Percentiles rank a stretch among this genome's conserved stretches.
Evolutionary conservation across 2,329 filamentous ascomycete genomes (phyloP).

Genomic region (Pseudogymnoascus sp.): DNA sequence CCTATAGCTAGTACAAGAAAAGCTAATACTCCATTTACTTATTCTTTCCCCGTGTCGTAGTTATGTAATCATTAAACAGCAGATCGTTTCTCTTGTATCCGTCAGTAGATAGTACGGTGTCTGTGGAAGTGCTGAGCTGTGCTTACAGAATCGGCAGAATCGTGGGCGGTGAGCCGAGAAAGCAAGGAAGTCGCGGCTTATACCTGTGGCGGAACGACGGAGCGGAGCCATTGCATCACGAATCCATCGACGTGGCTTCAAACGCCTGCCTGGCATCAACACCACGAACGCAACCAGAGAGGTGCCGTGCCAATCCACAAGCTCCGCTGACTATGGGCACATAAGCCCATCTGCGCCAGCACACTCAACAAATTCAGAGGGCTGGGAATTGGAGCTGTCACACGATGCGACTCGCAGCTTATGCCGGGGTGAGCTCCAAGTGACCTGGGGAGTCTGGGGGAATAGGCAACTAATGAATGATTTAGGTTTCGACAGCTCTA

Average conservation of each 20-base stretch:
- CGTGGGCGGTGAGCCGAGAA: not conserved
- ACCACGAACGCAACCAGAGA: conserved; percentile 3
- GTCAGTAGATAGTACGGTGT: not conserved
- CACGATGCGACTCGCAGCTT: conserved; percentile 52
- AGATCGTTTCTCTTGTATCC: not conserved
- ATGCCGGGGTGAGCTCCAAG: conserved; percentile 31
- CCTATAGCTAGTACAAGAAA: not conserved
- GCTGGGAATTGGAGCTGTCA: conserved; percentile 17
- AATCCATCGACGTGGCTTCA: conserved; percentile 21
- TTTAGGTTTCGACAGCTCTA: conserved; percentile 70
- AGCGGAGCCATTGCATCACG: conserved; percentile 7
- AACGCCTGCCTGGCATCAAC: conserved; percentile 10
- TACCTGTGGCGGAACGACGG: conserved; percentile 4
- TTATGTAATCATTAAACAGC: not conserved
- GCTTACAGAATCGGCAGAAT: not conserved
- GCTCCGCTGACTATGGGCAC: conserved; percentile 7
- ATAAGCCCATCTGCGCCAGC: conserved; percentile 11
- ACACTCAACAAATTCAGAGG: conserved; percentile 11
- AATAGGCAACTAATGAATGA: not conserved
- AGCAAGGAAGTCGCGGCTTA: not conserved
- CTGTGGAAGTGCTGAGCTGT: not conserved
- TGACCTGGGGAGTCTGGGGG: not conserved
- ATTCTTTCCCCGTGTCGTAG: not conserved
- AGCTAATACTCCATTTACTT: not conserved
- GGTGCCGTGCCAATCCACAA: conserved; percentile 5